A percentile compares a stretch with the other conserved stretches of the same genome.
phyloP scores from a whole-genome alignment of 2,329 filamentous ascomycete species.

The Exserohilum turcica region DNA sequence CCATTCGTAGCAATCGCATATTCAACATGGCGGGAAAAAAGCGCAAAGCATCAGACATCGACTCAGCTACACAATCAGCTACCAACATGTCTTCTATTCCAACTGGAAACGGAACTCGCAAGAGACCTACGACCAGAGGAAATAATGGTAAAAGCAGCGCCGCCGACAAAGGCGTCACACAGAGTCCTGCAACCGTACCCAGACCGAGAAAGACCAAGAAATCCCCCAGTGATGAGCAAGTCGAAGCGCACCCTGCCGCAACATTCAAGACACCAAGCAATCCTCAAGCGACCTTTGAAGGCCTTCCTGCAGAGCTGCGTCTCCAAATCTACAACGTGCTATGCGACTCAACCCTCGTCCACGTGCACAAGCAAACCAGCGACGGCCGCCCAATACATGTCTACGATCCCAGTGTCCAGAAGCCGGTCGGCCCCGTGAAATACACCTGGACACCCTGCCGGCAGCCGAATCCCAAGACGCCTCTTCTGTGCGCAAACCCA shows the following conservation, averaged over 20 bases:
- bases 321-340: not conserved
- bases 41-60: not conserved
- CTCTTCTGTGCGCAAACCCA: slow-evolving; percentile 29
- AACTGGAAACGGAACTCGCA: not conserved
- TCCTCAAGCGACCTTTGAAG: not conserved
- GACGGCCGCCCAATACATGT: not conserved
- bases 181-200: not conserved
- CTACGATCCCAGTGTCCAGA: too few species aligned
- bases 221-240: not conserved
- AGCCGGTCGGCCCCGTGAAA: not conserved
- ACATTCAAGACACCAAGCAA: not conserved
- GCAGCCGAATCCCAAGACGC: slow-evolving; percentile 6
- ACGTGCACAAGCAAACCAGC: not conserved
- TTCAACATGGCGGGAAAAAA: not conserved
- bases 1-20: not conserved
- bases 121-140: not conserved
- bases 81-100: not conserved
- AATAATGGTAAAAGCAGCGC: not conserved
- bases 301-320: not conserved
- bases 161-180: not conserved
- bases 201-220: not conserved
- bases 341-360: not conserved
- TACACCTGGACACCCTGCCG: slow-evolving; percentile 11
- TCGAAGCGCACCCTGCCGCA: not conserved
- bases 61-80: not conserved